Evolutionary conservation across 495 filamentous ascomycete genomes (phyloP), one percentile per base, ranked within the genome.

Genomic region (Bathelium albidoporum): DNA sequence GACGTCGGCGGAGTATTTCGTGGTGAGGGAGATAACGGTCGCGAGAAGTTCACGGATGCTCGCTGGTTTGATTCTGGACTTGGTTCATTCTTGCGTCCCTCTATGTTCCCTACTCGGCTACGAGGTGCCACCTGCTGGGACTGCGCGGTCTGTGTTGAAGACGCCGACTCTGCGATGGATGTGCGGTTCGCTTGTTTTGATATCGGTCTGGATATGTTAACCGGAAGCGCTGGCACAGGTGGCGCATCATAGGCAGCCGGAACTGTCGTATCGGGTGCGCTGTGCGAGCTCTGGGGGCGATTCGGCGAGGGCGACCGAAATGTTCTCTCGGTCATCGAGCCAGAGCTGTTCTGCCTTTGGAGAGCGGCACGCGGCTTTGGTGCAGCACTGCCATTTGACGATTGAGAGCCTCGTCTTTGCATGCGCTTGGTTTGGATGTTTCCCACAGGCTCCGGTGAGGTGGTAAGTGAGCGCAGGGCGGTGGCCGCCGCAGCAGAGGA

Each of bases 341-440:
- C 82, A 52, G 80, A 83, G 73, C 91, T 96, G 31, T 76, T 82
- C 31, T 80, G 78, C 53, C 91, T 79, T 61, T 83, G 81, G 39
- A 93, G 77, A 11, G 34, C 62, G 22, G 58, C 65, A 24, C 18
- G 41, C 39, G 20, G n/a, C 7, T 28, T 52, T 60, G 32, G 53
- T 61, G 64, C 22, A 55, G 58, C 60, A 49, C 82, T 85, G 53
- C 79, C 78, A 43, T 82, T 77, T 20, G 91, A 92, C 18, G 89
- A 87, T 58, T 79, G 70, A 10, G 90, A 95, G 28, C 79, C 76
- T 65, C 83, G 83, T 49, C 91, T 84, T 67, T 85, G 67, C 71
- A 89, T 94, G 62, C 91, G 88, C 73, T 91, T 95, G 0, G 91
- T 95, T 73, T 92, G 85, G 32, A 95, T 83, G 76, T 91, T 83